Evolutionary conservation across 768 basidiomycete genomes (phyloP).

Genomic region (Megacollybia marginata): DNA sequence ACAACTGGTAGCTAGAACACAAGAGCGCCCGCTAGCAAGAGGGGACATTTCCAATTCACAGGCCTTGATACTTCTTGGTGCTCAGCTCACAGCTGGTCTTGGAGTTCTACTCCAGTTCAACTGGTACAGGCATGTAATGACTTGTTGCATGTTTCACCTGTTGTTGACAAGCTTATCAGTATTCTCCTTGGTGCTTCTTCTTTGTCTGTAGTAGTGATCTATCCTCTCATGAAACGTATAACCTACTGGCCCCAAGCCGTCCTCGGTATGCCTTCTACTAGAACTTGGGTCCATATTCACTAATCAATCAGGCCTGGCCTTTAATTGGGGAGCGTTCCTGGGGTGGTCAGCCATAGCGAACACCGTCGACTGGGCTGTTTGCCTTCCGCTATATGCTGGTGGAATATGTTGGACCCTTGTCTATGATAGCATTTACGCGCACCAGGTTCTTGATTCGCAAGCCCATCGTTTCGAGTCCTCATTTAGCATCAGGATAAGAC

Average conservation of each 20-base stretch:
- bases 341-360: slow-evolving; percentile 95
- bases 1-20: slow-evolving; percentile 43
- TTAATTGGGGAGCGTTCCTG: slow-evolving; percentile 95
- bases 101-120: slow-evolving; percentile 87
- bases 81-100: slow-evolving; percentile 76
- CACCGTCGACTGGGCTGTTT: slow-evolving; percentile 71
- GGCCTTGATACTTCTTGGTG: slow-evolving; percentile 75
- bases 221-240: slow-evolving; percentile 95
- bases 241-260: slow-evolving; percentile 97
- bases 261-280: slow-evolving; percentile 51
- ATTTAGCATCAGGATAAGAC: slow-evolving; percentile 65
- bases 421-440: slow-evolving; percentile 97
- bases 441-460: slow-evolving; percentile 52
- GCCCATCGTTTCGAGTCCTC: not conserved
- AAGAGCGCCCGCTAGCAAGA: slow-evolving; percentile 76
- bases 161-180: slow-evolving; percentile 30
- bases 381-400: slow-evolving; percentile 83
- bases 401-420: slow-evolving; percentile 92
- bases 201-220: slow-evolving; percentile 77
- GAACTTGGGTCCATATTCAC: not conserved
- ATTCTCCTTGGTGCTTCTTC: slow-evolving; percentile 91
- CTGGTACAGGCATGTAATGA: slow-evolving; percentile 76
- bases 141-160: not conserved
- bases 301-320: slow-evolving; percentile 66
- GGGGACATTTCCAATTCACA: slow-evolving; percentile 73